phyloP scores from a whole-genome alignment of 1,284 basidiomycete species.

The Apiotrichum mycotoxinovorans region DNA sequence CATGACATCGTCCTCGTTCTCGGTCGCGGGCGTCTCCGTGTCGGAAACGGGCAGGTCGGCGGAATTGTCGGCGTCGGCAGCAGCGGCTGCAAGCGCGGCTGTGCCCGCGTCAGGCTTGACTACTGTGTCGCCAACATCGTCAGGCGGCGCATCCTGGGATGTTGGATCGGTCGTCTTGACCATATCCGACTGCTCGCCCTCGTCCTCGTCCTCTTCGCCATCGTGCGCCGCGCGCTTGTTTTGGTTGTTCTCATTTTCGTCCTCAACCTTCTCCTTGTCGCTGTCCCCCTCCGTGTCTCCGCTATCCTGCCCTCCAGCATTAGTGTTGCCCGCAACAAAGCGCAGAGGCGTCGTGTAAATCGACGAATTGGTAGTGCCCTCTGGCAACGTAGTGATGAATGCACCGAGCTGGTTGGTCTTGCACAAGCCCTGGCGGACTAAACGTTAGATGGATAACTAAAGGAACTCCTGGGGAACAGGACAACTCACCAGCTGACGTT shows the following conservation, averaged over 20 bases:
- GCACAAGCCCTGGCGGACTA: conserved; percentile 68
- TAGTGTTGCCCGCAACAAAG: conserved; percentile 13
- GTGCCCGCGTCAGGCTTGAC: not conserved
- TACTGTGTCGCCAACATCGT: not conserved
- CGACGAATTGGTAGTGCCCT: conserved; percentile 61
- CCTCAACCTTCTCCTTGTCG: not conserved
- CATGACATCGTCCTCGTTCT: conserved; percentile 17
- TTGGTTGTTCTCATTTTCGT: not conserved
- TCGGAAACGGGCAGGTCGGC: not conserved
- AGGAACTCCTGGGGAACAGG: not conserved
- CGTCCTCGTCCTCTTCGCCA: conserved; percentile 13
- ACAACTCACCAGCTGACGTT: conserved; percentile 35
- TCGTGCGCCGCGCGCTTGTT: not conserved
- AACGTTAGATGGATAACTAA: conserved; percentile 27
- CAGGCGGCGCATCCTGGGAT: not conserved
- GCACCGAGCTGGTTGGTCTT: conserved; percentile 65
- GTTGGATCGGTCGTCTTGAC: not conserved
- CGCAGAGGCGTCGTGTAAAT: conserved; percentile 52
- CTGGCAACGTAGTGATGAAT: conserved; percentile 75
- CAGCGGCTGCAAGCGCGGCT: not conserved
- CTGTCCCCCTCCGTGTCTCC: not conserved
- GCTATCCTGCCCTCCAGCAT: not conserved
- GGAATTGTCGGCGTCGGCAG: conserved; percentile 2
- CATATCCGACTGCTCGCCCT: not conserved
- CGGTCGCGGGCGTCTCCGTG: not conserved